Base-by-base conservation (phyloP, 805 yeast species). In the Metschnikowia cubensis region DNA sequence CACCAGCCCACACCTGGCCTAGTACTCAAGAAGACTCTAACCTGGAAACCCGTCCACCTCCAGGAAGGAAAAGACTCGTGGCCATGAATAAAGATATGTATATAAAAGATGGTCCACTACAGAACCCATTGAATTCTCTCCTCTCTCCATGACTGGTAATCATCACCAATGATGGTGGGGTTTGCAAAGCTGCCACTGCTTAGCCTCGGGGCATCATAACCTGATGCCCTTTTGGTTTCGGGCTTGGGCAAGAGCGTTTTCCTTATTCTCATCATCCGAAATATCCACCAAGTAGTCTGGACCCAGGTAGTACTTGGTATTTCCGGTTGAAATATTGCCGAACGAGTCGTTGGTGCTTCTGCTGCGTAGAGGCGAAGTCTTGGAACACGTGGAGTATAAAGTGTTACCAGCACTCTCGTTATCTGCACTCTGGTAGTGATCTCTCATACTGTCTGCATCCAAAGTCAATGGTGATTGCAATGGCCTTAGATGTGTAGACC, bases 141-240 rank as follows among this genome's bases (percentile, higher is more conserved):
- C 20, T 65, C 66, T 44, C 75, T 60, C 78, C 78, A 73, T 7
- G 52, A 57, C 49, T 65, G 65, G 53, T 71, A 73, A 32, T 73
- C 77, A 37, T 70, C 76, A 4, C 73, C 73, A 32, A 70, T 59
- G 17, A 71, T 59, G 2, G 75, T 69, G 2, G 76, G 70, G 39
- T 65, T 68, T 35, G 73, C 74, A 33, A 66, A 54, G 34, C 68
- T 61, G n/a, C 52, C 54, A 15, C 56, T 49, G 48, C 67, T 65
- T 11, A 58, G 35, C 11, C 52, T 40, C 4, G 47, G 38, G 18
- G n/a, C 17, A 1, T 44, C 47, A 18, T 18, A 22, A 14, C 13
- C 42, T 14, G 35, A 22, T 6, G 2, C 11, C 58, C 60, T 29
- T n/a, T 56, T 51, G 20, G 17, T 15, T 22, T 35, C 46, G 25